Evolutionary conservation across 106 monocot genomes (phyloP).

Genomic region (Dendrobium huoshanense): DNA sequence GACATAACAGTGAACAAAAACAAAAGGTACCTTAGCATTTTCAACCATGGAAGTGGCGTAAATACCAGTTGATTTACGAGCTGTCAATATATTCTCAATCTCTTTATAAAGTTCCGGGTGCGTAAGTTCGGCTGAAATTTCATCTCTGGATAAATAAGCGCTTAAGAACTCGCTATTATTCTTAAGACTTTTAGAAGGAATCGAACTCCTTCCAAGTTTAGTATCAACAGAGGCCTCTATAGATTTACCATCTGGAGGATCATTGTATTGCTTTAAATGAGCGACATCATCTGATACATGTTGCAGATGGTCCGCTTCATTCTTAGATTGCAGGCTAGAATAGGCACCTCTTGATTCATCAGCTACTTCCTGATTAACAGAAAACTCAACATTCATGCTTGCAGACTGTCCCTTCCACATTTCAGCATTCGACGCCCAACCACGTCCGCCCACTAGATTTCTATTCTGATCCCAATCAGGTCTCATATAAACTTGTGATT

Average conservation of each 20-base stretch:
- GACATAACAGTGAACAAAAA: not conserved
- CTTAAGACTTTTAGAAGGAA: constrained; percentile 15
- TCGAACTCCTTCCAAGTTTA: constrained; percentile 5
- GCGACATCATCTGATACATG: constrained; percentile 13
- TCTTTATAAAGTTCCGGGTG: constrained; percentile 42
- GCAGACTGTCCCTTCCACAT: constrained; percentile 45
- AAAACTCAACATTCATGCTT: constrained; percentile 19
- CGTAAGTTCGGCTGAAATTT: constrained; percentile 54
- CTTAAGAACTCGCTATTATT: constrained; percentile 7
- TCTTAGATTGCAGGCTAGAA: constrained; percentile 9
- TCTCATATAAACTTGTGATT: constrained; percentile 43
- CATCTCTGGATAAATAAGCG: constrained; percentile 45
- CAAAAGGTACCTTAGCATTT: not conserved
- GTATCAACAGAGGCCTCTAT: constrained; percentile 7
- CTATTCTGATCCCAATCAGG: constrained; percentile 67
- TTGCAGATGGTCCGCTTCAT: constrained; percentile 18
- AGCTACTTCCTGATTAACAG: constrained; percentile 15
- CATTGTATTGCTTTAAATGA: constrained; percentile 21
- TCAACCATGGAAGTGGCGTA: not conserved
- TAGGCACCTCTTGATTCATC: constrained; percentile 29
- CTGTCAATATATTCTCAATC: not conserved
- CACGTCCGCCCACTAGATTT: constrained; percentile 21
- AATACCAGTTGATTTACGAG: not conserved
- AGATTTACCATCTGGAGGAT: constrained; percentile 9
- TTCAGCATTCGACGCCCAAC: constrained; percentile 41